Base-by-base conservation (phyloP, 202 grass and related monocot species). In the Panicum virgatum region DNA sequence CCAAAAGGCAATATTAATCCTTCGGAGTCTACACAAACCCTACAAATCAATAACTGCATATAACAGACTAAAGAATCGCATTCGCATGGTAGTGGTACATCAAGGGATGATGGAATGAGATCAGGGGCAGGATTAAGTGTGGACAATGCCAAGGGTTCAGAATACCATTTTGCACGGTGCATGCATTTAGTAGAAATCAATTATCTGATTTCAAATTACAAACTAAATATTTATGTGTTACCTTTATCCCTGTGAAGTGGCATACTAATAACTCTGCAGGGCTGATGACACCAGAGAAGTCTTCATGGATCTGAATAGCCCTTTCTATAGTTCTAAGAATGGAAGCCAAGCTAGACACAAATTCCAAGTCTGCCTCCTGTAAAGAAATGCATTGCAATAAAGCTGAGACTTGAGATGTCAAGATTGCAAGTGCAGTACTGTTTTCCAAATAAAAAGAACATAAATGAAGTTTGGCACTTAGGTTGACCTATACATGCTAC, bases 281-380 rank as follows among this genome's bases (percentile, higher is more conserved):
- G 66, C 73, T 90, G 65, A 88, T 34, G 4, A 58, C 40, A 51
- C 77, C 77, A 80, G 87, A 88, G 68, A 96, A 87, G 86, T 95
- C 96, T 85, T 91, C 63, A 40, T 98, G 92, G 83, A 96, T 80
- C 77, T 93, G 73, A 72, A 93, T 81, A 32, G 76, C 83, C 57
- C 72, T 96, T 83, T 90, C 80, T 43, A 90, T 74, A 64, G 82
- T 93, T 85, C 85, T 96, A 81, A 85, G 78, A 72, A 99, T 83
- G 56, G 87, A 88, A 65, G 84, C 74, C 84, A 99, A 83, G 83
- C 89, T 92, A 59, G 80, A 88, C 56, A 83, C 89, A 87, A 99
- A 99, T 66, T 96, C 77, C 61, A 90, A 57, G 66, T 98, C 90
- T 66, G 87, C 89, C 83, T 93, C 85, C 96, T 98, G 96, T 77